phyloP scores from a whole-genome alignment of 108 stramenopile species.

The Nitzschia sp. region DNA sequence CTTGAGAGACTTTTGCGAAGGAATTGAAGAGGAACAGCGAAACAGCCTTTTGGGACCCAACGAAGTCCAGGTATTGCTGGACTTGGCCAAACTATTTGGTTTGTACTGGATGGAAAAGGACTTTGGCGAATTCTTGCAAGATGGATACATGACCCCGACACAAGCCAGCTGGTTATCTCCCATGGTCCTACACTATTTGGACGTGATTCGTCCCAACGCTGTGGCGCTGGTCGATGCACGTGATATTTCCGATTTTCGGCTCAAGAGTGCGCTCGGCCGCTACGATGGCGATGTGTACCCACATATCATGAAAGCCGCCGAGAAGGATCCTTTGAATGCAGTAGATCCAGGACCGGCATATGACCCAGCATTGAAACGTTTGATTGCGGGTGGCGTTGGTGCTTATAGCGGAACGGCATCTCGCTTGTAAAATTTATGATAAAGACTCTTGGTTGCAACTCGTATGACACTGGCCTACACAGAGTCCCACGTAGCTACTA shows the following conservation, averaged over 20 bases:
- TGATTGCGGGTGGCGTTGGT: slow-evolving; percentile 77
- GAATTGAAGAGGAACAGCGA: slow-evolving; percentile 57
- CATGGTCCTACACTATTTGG: slow-evolving; percentile 55
- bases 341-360: slow-evolving; percentile 69
- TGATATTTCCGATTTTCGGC: slow-evolving; percentile 86
- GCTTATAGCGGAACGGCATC: slow-evolving; percentile 60
- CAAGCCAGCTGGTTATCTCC: slow-evolving; percentile 55
- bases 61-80: slow-evolving; percentile 48
- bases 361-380: slow-evolving; percentile 67
- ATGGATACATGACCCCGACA: slow-evolving; percentile 56
- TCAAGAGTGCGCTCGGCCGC: slow-evolving; percentile 86
- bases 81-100: slow-evolving; percentile 76
- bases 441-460: too few relatives aligned
- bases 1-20: slow-evolving; percentile 66
- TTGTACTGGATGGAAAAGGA: slow-evolving; percentile 88
- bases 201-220: slow-evolving; percentile 79
- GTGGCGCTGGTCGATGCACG: slow-evolving; percentile 90
- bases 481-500: too few relatives aligned
- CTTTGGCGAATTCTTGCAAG: slow-evolving; percentile 84
- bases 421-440: slow-evolving; percentile 42
- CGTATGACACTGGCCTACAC: too few relatives aligned
- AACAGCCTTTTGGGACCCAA: slow-evolving; percentile 20
- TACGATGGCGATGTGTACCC: slow-evolving; percentile 92
- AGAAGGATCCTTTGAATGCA: slow-evolving; percentile 78
- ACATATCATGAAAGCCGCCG: slow-evolving; percentile 81